A percentile compares a stretch with the other conserved stretches of the same genome.
These are phyloP conservation scores for Tolypocladium paradoxum DNA, from an alignment of 2,329 filamentous ascomycete genomes.

Conservation along the genomic window DNA sequence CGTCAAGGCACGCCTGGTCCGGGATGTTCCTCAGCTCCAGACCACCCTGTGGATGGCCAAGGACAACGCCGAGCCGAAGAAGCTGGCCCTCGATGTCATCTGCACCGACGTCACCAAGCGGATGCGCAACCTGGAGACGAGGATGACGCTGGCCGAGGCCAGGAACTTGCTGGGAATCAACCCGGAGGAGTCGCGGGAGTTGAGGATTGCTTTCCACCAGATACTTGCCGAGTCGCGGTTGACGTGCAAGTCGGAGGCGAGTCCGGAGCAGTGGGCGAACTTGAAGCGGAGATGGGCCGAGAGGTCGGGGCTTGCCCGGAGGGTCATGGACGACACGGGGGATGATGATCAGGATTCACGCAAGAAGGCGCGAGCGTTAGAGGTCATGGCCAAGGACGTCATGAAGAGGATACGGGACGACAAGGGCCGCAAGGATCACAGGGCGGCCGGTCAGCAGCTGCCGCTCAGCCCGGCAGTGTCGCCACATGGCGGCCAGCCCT, in stretches of 20 bases:
- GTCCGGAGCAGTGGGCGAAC: slow-evolving; percentile 58
- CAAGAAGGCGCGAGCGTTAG: slow-evolving; percentile 53
- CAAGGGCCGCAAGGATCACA: slow-evolving; percentile 41
- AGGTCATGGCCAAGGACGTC: slow-evolving; percentile 63
- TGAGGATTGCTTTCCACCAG: slow-evolving; percentile 55
- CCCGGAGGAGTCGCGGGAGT: slow-evolving; percentile 38
- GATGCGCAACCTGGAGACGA: slow-evolving; percentile 52
- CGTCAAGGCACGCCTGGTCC: slow-evolving; percentile 56
- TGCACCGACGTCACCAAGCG: slow-evolving; percentile 75
- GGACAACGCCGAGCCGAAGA: slow-evolving; percentile 48
- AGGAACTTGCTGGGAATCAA: slow-evolving; percentile 47
- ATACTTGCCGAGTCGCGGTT: slow-evolving; percentile 57
- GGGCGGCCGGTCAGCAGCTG: not conserved
- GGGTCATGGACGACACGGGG: slow-evolving; percentile 36
- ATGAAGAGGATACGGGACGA: slow-evolving; percentile 68
- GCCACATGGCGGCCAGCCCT: not conserved
- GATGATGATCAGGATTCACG: slow-evolving; percentile 40
- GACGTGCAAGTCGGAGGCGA: slow-evolving; percentile 62
- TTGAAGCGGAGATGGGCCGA: slow-evolving; percentile 60
- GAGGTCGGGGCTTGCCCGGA: slow-evolving; percentile 42
- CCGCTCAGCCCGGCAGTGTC: slow-evolving; percentile 1
- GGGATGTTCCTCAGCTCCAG: slow-evolving; percentile 53
- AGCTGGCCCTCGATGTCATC: slow-evolving; percentile 65
- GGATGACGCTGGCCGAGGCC: slow-evolving; percentile 64
- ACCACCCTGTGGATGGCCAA: slow-evolving; percentile 47